Evolutionary conservation across 2,329 filamentous ascomycete genomes (phyloP).

Genomic region (Nothopassalora personata): DNA sequence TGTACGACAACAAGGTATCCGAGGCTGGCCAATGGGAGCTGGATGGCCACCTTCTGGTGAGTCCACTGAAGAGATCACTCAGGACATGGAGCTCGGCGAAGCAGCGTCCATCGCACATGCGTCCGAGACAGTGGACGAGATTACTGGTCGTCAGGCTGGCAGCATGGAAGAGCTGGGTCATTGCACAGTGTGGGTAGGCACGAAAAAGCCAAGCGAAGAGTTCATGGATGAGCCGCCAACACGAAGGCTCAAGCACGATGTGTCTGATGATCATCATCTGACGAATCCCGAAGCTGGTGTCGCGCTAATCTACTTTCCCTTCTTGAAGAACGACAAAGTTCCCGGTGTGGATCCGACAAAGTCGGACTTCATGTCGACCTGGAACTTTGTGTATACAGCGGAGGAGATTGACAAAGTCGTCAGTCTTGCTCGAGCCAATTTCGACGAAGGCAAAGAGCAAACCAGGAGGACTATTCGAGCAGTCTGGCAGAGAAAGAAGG

Average conservation of each 20-base stretch:
- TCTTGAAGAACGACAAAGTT: slow-evolving; percentile 75
- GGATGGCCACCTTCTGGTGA: slow-evolving; percentile 71
- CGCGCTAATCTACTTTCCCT: slow-evolving; percentile 83
- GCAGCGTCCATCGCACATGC: slow-evolving; percentile 15
- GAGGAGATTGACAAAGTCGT: slow-evolving; percentile 77
- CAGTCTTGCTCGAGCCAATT: slow-evolving; percentile 78
- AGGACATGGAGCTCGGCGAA: slow-evolving; percentile 57
- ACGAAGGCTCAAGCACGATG: slow-evolving; percentile 9
- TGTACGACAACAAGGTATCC: slow-evolving; percentile 79
- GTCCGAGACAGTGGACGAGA: slow-evolving; percentile 11
- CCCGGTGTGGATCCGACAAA: slow-evolving; percentile 75
- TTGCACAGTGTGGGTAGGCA: slow-evolving; percentile 94
- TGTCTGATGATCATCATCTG: slow-evolving; percentile 58
- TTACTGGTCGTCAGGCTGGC: slow-evolving; percentile 18
- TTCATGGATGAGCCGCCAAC: slow-evolving; percentile 25
- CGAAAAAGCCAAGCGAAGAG: slow-evolving; percentile 56
- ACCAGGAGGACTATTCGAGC: slow-evolving; percentile 74
- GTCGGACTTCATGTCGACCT: slow-evolving; percentile 85
- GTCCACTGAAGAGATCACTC: slow-evolving; percentile 54
- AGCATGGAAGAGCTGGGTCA: slow-evolving; percentile 60
- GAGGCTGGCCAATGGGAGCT: slow-evolving; percentile 90
- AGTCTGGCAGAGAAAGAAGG: slow-evolving; percentile 89
- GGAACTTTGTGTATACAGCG: slow-evolving; percentile 96
- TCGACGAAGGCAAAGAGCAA: slow-evolving; percentile 71
- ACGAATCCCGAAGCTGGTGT: slow-evolving; percentile 77